phyloP scores from a whole-genome alignment of 768 basidiomycete genomes.

The Calocera cornea region DNA sequence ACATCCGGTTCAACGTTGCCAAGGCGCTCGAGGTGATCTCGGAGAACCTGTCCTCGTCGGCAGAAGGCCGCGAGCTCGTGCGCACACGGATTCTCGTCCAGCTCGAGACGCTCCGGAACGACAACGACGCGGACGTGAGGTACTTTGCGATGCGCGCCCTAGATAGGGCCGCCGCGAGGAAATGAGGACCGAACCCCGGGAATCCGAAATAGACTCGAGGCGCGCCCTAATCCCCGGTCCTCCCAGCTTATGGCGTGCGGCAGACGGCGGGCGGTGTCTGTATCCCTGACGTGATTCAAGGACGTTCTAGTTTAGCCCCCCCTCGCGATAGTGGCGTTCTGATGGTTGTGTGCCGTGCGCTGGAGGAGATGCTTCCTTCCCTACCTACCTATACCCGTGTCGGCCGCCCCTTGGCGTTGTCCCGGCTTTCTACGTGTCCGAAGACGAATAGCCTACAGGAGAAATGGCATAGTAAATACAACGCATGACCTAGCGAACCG shows the following conservation, averaged over 20 bases:
- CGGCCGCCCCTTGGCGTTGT: not conserved
- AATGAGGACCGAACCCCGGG: not conserved
- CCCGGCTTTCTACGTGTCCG: not conserved
- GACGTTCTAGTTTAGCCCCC: not conserved
- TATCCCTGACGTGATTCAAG: not conserved
- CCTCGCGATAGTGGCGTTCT: not conserved
- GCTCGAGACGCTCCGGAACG: slow-evolving; percentile 73
- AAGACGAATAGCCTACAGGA: not conserved
- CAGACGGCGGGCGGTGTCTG: not conserved
- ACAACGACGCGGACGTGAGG: slow-evolving; percentile 89
- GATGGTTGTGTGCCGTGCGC: not conserved
- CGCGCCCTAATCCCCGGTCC: not conserved
- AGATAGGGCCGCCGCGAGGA: slow-evolving; percentile 30
- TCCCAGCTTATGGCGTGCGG: not conserved
- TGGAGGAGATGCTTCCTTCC: not conserved
- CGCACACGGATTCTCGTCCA: slow-evolving; percentile 64
- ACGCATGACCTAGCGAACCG: not conserved
- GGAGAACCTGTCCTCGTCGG: slow-evolving; percentile 42
- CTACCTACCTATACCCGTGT: not conserved
- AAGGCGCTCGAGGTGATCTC: slow-evolving; percentile 88
- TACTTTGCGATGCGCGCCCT: slow-evolving; percentile 80
- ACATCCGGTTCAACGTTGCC: slow-evolving; percentile 98
- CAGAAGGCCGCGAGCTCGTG: slow-evolving; percentile 64
- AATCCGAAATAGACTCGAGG: not conserved
- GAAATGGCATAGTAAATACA: not conserved